phyloP scores from a whole-genome alignment of 2,329 filamentous ascomycete genomes.

The Huntiella savannae region DNA sequence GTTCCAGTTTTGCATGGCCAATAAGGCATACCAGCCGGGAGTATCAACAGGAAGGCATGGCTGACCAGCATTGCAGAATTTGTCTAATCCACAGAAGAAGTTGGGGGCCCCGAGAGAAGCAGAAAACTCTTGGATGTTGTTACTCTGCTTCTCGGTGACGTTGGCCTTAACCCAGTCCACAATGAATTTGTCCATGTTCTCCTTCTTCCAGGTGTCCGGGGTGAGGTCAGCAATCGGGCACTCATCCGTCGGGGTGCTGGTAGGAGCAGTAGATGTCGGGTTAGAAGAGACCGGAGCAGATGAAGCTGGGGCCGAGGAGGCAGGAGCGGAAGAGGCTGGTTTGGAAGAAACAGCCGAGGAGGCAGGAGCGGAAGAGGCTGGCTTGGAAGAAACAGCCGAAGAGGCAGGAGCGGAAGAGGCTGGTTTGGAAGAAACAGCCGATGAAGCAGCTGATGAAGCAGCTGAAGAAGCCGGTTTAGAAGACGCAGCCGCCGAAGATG shows the following conservation, averaged over 20 bases:
- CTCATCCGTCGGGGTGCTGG: background rate
- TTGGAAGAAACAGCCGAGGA: no score
- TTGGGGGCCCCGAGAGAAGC: slow-evolving; percentile 11
- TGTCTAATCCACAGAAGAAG: slow-evolving; percentile 11
- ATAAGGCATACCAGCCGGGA: slow-evolving; percentile 11
- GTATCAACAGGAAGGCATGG: slow-evolving; percentile 11
- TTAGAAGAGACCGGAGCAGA: background rate
- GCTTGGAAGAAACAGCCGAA: no score
- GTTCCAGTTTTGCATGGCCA: slow-evolving; percentile 11
- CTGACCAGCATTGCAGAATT: slow-evolving; percentile 12
- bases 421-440: no score
- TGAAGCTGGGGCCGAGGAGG: background rate
- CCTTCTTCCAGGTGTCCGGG: background rate
- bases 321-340: background rate
- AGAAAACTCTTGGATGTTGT: slow-evolving; percentile 11
- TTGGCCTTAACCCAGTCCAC: slow-evolving; percentile 9
- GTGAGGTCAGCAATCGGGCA: slow-evolving; percentile 1
- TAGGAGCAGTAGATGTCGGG: background rate
- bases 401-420: no score
- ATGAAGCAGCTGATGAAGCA: background rate
- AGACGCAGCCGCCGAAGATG: background rate
- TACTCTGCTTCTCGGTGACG: background rate
- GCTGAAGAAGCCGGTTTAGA: background rate
- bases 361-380: no score
- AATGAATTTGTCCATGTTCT: slow-evolving; percentile 7